A percentile compares a stretch with the other conserved stretches of the same genome.
phyloP scores from a whole-genome alignment of 768 basidiomycete genomes.

The Pseudohyphozyma bogoriensis region DNA sequence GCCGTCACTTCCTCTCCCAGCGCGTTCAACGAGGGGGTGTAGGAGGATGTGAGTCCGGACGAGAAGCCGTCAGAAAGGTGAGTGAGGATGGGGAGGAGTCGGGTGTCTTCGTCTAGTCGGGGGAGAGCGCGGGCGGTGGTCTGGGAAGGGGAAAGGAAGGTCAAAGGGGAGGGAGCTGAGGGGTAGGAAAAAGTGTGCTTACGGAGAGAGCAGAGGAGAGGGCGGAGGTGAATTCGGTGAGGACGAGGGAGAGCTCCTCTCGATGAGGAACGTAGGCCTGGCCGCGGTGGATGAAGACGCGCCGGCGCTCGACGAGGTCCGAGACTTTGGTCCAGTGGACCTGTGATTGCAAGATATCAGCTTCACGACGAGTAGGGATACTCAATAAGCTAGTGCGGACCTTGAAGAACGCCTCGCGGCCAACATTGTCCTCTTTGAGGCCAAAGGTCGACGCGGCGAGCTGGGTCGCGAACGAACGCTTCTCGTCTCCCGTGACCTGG shows the following conservation, averaged over 20 bases:
- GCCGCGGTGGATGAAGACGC: conserved; percentile 65
- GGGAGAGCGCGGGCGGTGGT: conserved; percentile 75
- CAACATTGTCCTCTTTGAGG: conserved; percentile 39
- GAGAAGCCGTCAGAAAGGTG: conserved; percentile 91
- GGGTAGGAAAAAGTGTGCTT: conserved; percentile 20
- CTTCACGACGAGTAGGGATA: not conserved
- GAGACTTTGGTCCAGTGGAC: conserved; percentile 95
- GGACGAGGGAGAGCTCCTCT: conserved; percentile 54
- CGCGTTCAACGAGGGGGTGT: conserved; percentile 50
- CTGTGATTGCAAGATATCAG: conserved; percentile 41
- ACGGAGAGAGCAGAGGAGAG: conserved; percentile 71
- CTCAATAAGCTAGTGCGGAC: conserved; percentile 42
- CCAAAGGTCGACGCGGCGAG: conserved; percentile 45
- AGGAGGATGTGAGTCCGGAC: conserved; percentile 77
- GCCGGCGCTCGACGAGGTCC: conserved; percentile 73
- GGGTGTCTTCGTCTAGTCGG: conserved; percentile 85
- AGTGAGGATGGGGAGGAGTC: conserved; percentile 74
- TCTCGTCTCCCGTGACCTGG: conserved; percentile 56
- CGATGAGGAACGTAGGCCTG: conserved; percentile 79
- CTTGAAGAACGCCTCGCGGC: conserved; percentile 63
- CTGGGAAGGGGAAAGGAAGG: conserved; percentile 41
- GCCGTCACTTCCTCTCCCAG: conserved; percentile 66
- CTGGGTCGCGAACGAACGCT: conserved; percentile 43
- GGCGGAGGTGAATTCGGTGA: conserved; percentile 68
- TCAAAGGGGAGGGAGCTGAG: not conserved